Conservation (phyloP, 192 early-diverging fungal genomes). For the Coemansia sp. region DNA sequence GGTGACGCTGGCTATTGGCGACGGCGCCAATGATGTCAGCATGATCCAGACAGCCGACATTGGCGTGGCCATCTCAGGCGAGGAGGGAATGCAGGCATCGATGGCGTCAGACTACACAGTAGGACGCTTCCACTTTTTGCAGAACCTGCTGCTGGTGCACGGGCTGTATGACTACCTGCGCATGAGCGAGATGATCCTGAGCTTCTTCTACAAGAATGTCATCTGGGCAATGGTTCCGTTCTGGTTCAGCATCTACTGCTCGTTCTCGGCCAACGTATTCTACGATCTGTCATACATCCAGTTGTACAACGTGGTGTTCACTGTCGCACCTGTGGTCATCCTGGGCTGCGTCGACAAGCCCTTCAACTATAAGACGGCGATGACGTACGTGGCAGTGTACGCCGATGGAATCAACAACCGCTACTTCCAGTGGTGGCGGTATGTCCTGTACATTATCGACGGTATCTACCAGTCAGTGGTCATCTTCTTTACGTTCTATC, state of each 20-base stretch:
- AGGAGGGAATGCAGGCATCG: slow-evolving; percentile 86
- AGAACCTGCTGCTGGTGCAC: slow-evolving; percentile 86
- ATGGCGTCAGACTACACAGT: slow-evolving; percentile 96
- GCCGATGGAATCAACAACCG: slow-evolving; percentile 79
- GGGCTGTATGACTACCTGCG: slow-evolving; percentile 89
- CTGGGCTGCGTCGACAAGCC: slow-evolving; percentile 57
- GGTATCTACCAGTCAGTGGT: slow-evolving; percentile 92
- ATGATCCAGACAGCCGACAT: slow-evolving; percentile 98
- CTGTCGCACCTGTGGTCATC: slow-evolving; percentile 65
- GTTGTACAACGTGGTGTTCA: slow-evolving; percentile 81
- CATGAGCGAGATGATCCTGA: slow-evolving; percentile 86
- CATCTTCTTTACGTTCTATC: slow-evolving; percentile 75
- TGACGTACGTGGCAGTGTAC: slow-evolving; percentile 70
- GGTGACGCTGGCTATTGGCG: slow-evolving; percentile 71
- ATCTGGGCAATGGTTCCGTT: slow-evolving; percentile 89
- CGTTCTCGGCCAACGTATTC: slow-evolving; percentile 89
- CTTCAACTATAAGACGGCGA: slow-evolving; percentile 49
- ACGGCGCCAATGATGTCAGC: slow-evolving; percentile 87
- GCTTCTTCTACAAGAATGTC: slow-evolving; percentile 96
- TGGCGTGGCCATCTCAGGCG: slow-evolving; percentile 72
- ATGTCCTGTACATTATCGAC: slow-evolving; percentile 84
- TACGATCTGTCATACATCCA: slow-evolving; percentile 92
- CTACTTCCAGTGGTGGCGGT: slow-evolving; percentile 80
- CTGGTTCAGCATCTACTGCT: slow-evolving; percentile 93
- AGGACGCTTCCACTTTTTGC: slow-evolving; percentile 86